Evolutionary conservation across 257 asterid species (phyloP), one percentile per base, ranked within the genome.

Genomic region (Marsdenia floribunda): DNA sequence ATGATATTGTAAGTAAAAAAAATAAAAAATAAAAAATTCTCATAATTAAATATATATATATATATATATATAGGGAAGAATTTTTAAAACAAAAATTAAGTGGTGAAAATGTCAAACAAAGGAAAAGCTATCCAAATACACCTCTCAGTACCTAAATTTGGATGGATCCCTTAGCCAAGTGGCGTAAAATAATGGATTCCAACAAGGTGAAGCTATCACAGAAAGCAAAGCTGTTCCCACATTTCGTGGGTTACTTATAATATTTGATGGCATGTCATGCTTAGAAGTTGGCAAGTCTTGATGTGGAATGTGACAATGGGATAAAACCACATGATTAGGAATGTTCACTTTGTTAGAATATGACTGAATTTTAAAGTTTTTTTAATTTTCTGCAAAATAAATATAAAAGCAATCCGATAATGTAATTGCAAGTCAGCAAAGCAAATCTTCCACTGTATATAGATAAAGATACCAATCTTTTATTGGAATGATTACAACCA

Each of bases 401-500:
- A 24, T 42, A 72, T 6, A 21, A 21, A 2, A 26, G 33, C 33
- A 29, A 21, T 54, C 75, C 49, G 12, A 8, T 1, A 66, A 35
- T 53, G 75, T 19, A 44, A 44, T 29, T 46, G 71, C 40, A 44
- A 44, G 49, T 44, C 49, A n/a, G 5, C 46, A 26, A 66, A 14
- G 5, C 46, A 26, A 66, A 26, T 18, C 0, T 22, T 59, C 11
- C 11, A 61, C 26, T 29, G 16, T 3, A 8, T 22, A 44, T 26
- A 0, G 33, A n/a, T 59, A 15, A 59, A 22, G 21, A 26, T 24
- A 29, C 71, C 76, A 77, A 72, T 44, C 57, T 71, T 69, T 64
- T 38, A 82, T 79, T 75, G 87, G 75, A 58, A 57, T 61, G 37
- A 47, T 78, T 68, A 73, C 81, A 61, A 65, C 80, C 82, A 77